phyloP scores from a whole-genome alignment of 176 grass and related monocot species.

The Ampelocalamus luodianensis region DNA sequence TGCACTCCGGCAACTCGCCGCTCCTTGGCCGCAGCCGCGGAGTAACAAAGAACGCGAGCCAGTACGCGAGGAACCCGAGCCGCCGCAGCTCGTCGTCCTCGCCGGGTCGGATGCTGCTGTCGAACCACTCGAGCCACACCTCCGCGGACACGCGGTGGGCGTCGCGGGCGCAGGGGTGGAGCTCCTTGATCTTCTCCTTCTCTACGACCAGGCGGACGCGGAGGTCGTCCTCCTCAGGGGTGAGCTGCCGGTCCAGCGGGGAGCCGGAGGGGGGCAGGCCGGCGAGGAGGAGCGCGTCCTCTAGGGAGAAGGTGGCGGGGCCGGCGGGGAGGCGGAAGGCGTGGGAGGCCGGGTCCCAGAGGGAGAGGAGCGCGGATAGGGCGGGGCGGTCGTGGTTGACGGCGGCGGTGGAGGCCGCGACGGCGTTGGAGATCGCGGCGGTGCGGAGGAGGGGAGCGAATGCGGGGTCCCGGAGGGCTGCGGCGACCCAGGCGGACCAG shows the following conservation, averaged over 20 bases:
- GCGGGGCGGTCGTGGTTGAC: conserved; percentile 45
- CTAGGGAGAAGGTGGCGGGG: conserved; percentile 56
- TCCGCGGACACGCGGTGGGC: conserved; percentile 46
- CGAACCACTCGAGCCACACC: conserved; percentile 68
- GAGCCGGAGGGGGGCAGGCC: conserved; percentile 51
- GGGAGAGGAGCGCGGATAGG: conserved; percentile 45
- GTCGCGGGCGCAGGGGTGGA: conserved; percentile 52
- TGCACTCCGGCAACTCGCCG: conserved; percentile 41
- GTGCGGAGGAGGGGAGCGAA: conserved; percentile 28
- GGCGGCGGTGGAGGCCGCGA: conserved; percentile 39
- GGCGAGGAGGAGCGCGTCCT: conserved; percentile 62
- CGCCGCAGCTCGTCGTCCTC: conserved; percentile 55
- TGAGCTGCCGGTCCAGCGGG: conserved; percentile 42
- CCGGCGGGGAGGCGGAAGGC: conserved; percentile 54
- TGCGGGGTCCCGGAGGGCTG: conserved; percentile 9
- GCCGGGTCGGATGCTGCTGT: conserved; percentile 36
- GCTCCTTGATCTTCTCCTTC: conserved; percentile 70
- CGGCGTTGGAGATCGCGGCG: conserved; percentile 33
- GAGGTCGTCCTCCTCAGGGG: conserved; percentile 47
- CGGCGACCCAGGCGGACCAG: conserved; percentile 40
- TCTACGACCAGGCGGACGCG: conserved; percentile 49
- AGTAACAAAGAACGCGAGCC: conserved; percentile 53
- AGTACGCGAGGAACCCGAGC: conserved; percentile 67
- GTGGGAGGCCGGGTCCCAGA: conserved; percentile 48
- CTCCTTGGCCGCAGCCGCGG: conserved; percentile 19